phyloP scores from a whole-genome alignment of 768 basidiomycete species.

The Mycena sanguinolenta region DNA sequence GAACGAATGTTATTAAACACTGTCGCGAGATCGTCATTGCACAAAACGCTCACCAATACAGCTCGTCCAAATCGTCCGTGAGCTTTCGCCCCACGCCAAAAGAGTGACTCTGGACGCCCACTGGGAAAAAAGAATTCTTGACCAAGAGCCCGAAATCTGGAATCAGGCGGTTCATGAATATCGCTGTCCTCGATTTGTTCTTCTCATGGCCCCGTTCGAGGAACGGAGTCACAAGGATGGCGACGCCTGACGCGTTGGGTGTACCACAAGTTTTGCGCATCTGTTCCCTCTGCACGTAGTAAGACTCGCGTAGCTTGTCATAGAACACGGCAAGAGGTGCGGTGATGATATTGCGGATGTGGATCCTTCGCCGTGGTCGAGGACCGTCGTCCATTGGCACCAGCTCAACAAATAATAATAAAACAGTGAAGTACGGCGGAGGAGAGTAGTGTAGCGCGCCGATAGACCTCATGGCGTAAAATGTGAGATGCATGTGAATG shows the following conservation, averaged over 20 bases:
- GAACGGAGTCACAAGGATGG: background rate
- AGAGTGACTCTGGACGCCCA: background rate
- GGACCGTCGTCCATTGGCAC: background rate
- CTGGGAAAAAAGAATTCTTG: background rate
- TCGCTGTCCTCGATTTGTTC: background rate
- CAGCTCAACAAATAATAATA: background rate
- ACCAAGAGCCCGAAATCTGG: background rate
- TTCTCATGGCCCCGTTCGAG: background rate
- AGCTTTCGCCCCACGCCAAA: background rate
- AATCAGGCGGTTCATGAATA: background rate
- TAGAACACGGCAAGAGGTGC: background rate
- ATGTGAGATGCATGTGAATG: background rate
- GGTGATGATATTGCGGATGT: background rate
- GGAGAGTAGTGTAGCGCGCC: slow-evolving; percentile 15
- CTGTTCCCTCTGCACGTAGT: background rate
- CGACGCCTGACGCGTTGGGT: background rate
- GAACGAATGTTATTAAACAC: background rate
- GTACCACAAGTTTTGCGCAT: background rate
- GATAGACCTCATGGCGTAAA: slow-evolving; percentile 21
- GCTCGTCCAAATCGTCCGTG: background rate
- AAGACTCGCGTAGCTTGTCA: background rate
- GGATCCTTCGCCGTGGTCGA: background rate
- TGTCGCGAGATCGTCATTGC: background rate
- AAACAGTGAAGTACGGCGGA: background rate
- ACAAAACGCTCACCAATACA: background rate